phyloP scores from a whole-genome alignment of 2,329 filamentous ascomycete species.

The Phoma sp. region DNA sequence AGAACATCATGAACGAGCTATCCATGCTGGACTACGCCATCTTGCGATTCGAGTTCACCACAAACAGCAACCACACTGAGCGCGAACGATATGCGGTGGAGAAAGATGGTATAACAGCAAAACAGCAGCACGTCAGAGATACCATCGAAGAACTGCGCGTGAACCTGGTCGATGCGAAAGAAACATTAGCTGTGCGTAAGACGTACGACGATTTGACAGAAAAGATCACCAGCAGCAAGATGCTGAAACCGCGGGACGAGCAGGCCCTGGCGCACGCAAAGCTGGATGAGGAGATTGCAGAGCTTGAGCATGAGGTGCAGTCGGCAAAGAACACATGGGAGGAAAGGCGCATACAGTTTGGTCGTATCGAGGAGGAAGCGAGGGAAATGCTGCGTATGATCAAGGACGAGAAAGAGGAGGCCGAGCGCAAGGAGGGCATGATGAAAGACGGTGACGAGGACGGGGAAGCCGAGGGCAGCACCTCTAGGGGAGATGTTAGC shows the following conservation, averaged over 20 bases:
- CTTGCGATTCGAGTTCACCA: conserved; percentile 84
- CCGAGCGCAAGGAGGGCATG: conserved; percentile 79
- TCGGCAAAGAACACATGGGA: conserved; percentile 84
- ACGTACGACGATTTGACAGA: conserved; percentile 88
- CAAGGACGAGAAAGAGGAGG: conserved; percentile 93
- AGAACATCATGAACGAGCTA: conserved; percentile 88
- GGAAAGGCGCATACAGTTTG: conserved; percentile 85
- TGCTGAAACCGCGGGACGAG: conserved; percentile 83
- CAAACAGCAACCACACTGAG: conserved; percentile 81
- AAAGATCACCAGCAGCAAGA: conserved; percentile 80
- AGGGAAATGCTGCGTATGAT: conserved; percentile 84
- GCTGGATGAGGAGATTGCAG: conserved; percentile 84
- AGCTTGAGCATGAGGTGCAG: conserved; percentile 82
- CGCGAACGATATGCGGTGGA: conserved; percentile 82
- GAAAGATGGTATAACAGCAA: conserved; percentile 77
- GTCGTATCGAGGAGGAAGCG: conserved; percentile 88
- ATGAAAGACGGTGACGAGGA: conserved; percentile 52
- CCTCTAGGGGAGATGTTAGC: conserved; percentile 47
- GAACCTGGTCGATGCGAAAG: conserved; percentile 71
- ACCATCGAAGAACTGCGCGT: conserved; percentile 74
- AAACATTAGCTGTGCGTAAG: conserved; percentile 78
- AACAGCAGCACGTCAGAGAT: conserved; percentile 77
- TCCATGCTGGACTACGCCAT: conserved; percentile 86
- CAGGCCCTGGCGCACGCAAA: conserved; percentile 79
- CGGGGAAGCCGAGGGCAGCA: conserved; percentile 49